These are phyloP conservation scores for Aureobasidium sp. DNA, from an alignment of 2,329 filamentous ascomycete genomes.

Conservation along the genomic window DNA sequence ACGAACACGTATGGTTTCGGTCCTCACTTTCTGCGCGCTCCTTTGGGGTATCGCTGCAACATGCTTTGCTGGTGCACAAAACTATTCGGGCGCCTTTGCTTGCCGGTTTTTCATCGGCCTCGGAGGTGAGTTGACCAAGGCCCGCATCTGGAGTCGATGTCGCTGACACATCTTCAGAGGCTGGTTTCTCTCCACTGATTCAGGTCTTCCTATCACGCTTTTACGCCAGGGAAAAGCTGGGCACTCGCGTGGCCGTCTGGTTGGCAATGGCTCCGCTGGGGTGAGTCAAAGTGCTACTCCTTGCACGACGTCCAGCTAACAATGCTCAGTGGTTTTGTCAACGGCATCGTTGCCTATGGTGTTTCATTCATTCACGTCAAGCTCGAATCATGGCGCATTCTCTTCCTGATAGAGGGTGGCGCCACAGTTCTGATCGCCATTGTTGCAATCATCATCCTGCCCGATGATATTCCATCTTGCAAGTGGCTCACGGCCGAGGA, in stretches of 20 bases:
- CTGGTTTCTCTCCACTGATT: constrained; percentile 18
- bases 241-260: constrained; percentile 17
- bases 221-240: constrained; percentile 18
- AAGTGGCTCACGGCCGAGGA: constrained; percentile 4
- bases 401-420: constrained; percentile 29
- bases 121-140: constrained; percentile 15
- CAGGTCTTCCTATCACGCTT: constrained; percentile 18
- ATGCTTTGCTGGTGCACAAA: constrained; percentile 56
- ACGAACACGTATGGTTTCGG: constrained; percentile 18
- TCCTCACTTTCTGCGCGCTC: constrained; percentile 27
- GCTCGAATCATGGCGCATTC: constrained; percentile 18
- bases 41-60: constrained; percentile 56
- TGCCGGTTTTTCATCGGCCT: constrained; percentile 59
- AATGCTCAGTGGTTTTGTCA: constrained; percentile 15
- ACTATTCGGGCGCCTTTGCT: constrained; percentile 55
- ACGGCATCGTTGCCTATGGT: constrained; percentile 17
- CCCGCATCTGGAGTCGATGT: too few relatives aligned
- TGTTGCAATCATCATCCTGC: constrained; percentile 24
- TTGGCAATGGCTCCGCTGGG: constrained; percentile 18
- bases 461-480: constrained; percentile 17
- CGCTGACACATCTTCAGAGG: constrained; percentile 14
- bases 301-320: neutral
- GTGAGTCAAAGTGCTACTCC: neutral
- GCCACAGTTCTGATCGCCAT: constrained; percentile 26
- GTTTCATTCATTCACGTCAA: constrained; percentile 17